These are phyloP conservation scores for Tylopilus vinaceipallidus DNA, from an alignment of 768 basidiomycete species.

Conservation along the genomic window DNA sequence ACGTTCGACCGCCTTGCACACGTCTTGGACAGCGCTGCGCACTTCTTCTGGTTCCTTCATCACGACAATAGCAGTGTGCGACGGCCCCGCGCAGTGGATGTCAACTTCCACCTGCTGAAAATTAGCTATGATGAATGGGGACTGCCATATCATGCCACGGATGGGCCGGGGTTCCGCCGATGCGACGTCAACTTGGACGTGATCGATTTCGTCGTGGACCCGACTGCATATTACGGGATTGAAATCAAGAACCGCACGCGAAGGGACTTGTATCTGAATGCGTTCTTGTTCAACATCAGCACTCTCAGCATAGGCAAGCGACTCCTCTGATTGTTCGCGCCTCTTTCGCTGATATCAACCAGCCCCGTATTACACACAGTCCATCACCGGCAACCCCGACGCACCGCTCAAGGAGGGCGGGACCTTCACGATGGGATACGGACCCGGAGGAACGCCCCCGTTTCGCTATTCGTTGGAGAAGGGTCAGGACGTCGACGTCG, in stretches of 20 bases:
- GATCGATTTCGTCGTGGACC: not conserved
- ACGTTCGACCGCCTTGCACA: not conserved
- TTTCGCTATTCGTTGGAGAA: conserved; percentile 1
- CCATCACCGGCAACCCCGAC: no score
- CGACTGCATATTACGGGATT: not conserved
- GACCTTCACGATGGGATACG: not conserved
- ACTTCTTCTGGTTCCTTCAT: not conserved
- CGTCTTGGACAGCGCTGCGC: not conserved
- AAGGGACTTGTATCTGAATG: not conserved
- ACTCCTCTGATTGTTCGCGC: not conserved
- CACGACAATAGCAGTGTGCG: not conserved
- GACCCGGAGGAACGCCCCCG: not conserved
- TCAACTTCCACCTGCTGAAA: not conserved
- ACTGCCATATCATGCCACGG: no score
- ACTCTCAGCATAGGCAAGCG: not conserved
- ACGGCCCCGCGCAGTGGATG: not conserved
- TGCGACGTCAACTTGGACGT: not conserved
- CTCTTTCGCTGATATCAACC: not conserved
- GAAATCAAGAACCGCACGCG: conserved; percentile 8
- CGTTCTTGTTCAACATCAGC: not conserved
- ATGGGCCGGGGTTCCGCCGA: not conserved
- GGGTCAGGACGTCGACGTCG: not conserved
- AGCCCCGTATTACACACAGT: not conserved
- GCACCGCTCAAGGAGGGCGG: not conserved
- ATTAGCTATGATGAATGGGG: no score